Evolutionary conservation across 768 basidiomycete species (phyloP).

Genomic region (Cyathus striatus): DNA sequence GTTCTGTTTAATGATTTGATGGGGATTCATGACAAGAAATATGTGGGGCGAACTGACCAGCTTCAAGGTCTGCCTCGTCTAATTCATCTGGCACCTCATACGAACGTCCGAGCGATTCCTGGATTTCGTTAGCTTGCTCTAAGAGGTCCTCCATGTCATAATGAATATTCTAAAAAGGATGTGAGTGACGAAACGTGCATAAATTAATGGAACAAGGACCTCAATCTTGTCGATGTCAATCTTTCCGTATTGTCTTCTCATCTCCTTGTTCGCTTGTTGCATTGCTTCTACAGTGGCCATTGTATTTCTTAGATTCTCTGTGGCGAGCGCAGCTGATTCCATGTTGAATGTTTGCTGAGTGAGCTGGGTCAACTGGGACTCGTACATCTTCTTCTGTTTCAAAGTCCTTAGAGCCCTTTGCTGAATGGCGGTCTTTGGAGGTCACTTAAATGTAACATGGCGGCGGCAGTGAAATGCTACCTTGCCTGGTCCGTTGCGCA

Average conservation of each 20-base stretch:
- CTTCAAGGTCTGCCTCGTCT: slow-evolving; percentile 96
- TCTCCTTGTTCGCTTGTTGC: slow-evolving; percentile 92
- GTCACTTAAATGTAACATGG: not conserved
- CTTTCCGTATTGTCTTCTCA: slow-evolving; percentile 95
- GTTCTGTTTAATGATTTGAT: slow-evolving; percentile 45
- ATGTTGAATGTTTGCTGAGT: slow-evolving; percentile 97
- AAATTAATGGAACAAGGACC: too few species aligned
- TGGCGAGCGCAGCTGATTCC: slow-evolving; percentile 92
- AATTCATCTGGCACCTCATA: slow-evolving; percentile 97
- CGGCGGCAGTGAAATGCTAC: slow-evolving; percentile 29
- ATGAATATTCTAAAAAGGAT: slow-evolving; percentile 79
- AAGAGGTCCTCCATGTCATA: slow-evolving; percentile 97
- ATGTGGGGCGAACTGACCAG: slow-evolving; percentile 48
- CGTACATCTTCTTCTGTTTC: slow-evolving; percentile 96
- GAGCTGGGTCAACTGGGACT: slow-evolving; percentile 84
- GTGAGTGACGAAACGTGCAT: too few species aligned
- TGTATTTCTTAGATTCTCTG: slow-evolving; percentile 97
- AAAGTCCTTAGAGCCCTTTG: slow-evolving; percentile 90
- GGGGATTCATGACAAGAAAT: not conserved
- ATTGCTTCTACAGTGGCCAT: slow-evolving; percentile 99
- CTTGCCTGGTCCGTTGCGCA: slow-evolving; percentile 94
- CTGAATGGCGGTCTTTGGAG: slow-evolving; percentile 75
- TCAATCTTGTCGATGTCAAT: slow-evolving; percentile 98
- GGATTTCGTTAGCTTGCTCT: slow-evolving; percentile 97
- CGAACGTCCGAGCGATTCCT: slow-evolving; percentile 87